A percentile compares a stretch with the other conserved stretches of the same genome.
Conservation (phyloP, 768 basidiomycete species). For the Cystobasidium ongulense region DNA sequence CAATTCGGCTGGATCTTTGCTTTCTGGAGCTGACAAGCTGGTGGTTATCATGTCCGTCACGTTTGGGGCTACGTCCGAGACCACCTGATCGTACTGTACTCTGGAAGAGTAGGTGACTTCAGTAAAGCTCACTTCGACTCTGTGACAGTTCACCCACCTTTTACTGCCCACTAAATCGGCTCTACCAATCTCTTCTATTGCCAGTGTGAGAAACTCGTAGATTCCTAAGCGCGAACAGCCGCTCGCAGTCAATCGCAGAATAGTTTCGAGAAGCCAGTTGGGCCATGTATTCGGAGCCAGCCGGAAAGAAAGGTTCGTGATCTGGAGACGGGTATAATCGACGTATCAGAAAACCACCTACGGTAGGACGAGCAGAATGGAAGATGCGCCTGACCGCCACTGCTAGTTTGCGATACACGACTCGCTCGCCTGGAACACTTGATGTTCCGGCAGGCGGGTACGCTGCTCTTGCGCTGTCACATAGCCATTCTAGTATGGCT, state of each 20-base stretch:
- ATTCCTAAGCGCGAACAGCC: slow-evolving; percentile 34
- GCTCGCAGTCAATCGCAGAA: slow-evolving; percentile 6
- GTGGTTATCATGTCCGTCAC: slow-evolving; percentile 35
- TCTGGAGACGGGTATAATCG: background rate
- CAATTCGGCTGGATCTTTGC: slow-evolving; percentile 19
- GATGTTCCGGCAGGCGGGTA: slow-evolving; percentile 13
- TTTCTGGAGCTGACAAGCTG: slow-evolving; percentile 12
- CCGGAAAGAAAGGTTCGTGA: slow-evolving; percentile 29
- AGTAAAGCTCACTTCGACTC: background rate
- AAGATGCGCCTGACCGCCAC: slow-evolving; percentile 18
- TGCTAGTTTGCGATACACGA: slow-evolving; percentile 30
- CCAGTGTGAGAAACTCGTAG: slow-evolving; percentile 36
- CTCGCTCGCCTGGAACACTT: background rate
- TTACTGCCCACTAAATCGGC: slow-evolving; percentile 39
- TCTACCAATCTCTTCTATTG: slow-evolving; percentile 37
- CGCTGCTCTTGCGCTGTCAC: background rate
- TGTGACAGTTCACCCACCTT: slow-evolving; percentile 10
- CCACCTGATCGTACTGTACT: slow-evolving; percentile 35
- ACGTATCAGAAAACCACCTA: background rate
- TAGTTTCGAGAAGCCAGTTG: slow-evolving; percentile 31
- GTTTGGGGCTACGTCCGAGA: slow-evolving; percentile 35
- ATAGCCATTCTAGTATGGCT: slow-evolving; percentile 21
- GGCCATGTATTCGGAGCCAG: slow-evolving; percentile 23
- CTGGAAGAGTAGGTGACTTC: background rate
- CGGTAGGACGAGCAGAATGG: background rate